These are phyloP conservation scores for Talaromyces ruber DNA, from an alignment of 495 filamentous ascomycete species.

Conservation along the genomic window DNA sequence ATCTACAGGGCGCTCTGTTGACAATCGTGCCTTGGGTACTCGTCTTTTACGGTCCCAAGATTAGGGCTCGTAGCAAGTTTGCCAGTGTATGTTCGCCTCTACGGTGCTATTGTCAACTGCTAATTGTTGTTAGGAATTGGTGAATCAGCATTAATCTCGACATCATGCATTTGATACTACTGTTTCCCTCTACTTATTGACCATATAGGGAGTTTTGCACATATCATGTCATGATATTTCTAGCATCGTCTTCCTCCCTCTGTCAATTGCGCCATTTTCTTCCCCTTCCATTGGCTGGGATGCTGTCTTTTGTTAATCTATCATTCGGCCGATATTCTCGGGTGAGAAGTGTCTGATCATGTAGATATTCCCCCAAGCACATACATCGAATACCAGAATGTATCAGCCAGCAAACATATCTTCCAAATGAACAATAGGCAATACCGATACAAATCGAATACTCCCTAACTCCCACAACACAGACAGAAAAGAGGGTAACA, in stretches of 20 bases:
- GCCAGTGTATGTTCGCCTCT: constrained; percentile 32
- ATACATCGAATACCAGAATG: neutral
- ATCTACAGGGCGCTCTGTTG: constrained; percentile 44
- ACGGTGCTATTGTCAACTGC: neutral
- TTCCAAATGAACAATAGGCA: no score
- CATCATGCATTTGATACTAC: constrained; percentile 12
- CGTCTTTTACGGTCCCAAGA: constrained; percentile 5
- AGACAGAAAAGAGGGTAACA: neutral
- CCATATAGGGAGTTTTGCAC: neutral
- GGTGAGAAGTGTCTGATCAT: neutral
- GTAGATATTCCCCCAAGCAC: neutral
- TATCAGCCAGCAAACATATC: neutral
- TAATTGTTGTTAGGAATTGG: constrained; percentile 15
- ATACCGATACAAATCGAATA: neutral
- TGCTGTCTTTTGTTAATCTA: constrained; percentile 12
- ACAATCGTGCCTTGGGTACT: constrained; percentile 46
- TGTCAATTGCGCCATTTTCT: constrained; percentile 18
- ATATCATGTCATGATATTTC: neutral
- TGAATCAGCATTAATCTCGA: constrained; percentile 11
- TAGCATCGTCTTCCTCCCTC: neutral
- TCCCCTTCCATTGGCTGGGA: constrained; percentile 22
- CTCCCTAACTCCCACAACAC: neutral
- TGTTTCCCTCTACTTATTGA: neutral
- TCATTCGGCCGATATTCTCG: constrained; percentile 22
- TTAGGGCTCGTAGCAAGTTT: constrained; percentile 7